Evolutionary conservation across 441 rosid species (phyloP), one percentile per base, ranked within the genome.

Genomic region (Erodium texanum): DNA sequence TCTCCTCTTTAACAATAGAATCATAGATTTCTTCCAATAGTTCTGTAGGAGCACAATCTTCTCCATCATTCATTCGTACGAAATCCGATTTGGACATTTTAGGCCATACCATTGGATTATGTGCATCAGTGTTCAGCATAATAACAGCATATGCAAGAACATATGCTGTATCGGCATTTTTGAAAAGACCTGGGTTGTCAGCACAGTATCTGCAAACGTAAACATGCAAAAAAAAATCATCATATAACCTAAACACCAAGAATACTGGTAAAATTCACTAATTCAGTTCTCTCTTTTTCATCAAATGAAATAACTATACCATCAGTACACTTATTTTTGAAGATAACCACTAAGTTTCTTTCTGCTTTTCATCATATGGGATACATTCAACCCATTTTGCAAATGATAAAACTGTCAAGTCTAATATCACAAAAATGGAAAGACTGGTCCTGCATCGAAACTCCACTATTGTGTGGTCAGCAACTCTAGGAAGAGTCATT

Each of bases 111-210:
- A 89, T 83, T 50, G 97, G 96, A 71, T 93, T 96, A 81, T 96
- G 99, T 4, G 97, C 99, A 82, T 96, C 99, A 63, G 98, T 89
- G 73, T 96, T 96, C 81, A 96, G 76, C 97, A 96, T 87, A 76
- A 96, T 96, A 81, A 96, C 97, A 62, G 98, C 93, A 80, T 96
- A 96, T 68, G 99, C 98, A 79, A 96, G 99, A 81, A 96, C 93
- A 83, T 96, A 96, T 62, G 99, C 99, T 67, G 96, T 96, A 74
- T 96, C 97, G 66, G 98, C 98, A 81, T 96, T 96, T 84, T 88
- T 87, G 82, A 93, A 89, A 68, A 96, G 93, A 72, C 85, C 96
- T 12, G 97, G 97, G 77, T 93, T 93, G 79, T 93, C 90, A 69
- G 98, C 96, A 77, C 97, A 92, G 80, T 90, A 96, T 82, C 99